Evolutionary conservation across 768 basidiomycete genomes (phyloP).

Genomic region (Hortiboletus flavorubellus): DNA sequence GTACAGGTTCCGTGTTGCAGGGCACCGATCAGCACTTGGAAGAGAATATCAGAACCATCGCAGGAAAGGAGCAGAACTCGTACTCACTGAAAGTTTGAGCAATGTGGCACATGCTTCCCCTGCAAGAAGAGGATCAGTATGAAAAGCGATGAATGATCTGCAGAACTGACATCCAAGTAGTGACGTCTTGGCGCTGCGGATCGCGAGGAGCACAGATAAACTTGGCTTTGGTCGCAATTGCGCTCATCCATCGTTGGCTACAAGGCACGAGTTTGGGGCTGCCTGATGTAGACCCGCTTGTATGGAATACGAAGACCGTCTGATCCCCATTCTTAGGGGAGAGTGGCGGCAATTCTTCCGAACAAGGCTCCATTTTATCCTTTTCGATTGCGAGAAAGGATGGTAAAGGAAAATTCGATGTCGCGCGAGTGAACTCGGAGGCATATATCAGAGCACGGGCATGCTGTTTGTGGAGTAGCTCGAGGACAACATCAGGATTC

Average conservation of each 20-base stretch:
- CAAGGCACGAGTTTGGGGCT: conserved; percentile 77
- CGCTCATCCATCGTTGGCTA: conserved; percentile 61
- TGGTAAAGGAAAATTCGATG: conserved; percentile 46
- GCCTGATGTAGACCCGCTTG: conserved; percentile 81
- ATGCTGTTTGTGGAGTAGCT: conserved; percentile 59
- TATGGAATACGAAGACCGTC: conserved; percentile 69
- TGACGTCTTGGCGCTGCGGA: conserved; percentile 59
- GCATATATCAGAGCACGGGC: conserved; percentile 68
- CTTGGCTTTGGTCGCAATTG: conserved; percentile 59
- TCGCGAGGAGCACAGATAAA: conserved; percentile 48
- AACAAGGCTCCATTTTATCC: conserved; percentile 35
- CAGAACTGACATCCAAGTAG: conserved; percentile 63
- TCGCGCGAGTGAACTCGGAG: conserved; percentile 46
- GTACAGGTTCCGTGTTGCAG: conserved; percentile 72
- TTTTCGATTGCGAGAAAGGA: conserved; percentile 43
- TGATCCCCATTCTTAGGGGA: conserved; percentile 38
- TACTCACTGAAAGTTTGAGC: conserved; percentile 70
- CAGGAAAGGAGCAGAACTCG: conserved; percentile 12
- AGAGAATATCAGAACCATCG: conserved; percentile 20
- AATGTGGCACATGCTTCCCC: conserved; percentile 84
- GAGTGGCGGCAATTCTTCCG: conserved; percentile 43
- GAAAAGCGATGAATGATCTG: conserved; percentile 15
- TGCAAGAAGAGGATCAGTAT: conserved; percentile 39
- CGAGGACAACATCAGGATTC: conserved; percentile 65
- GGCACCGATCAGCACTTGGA: conserved; percentile 59